Evolutionary conservation across 768 basidiomycete species (phyloP).

Genomic region (Suillus spraguei): DNA sequence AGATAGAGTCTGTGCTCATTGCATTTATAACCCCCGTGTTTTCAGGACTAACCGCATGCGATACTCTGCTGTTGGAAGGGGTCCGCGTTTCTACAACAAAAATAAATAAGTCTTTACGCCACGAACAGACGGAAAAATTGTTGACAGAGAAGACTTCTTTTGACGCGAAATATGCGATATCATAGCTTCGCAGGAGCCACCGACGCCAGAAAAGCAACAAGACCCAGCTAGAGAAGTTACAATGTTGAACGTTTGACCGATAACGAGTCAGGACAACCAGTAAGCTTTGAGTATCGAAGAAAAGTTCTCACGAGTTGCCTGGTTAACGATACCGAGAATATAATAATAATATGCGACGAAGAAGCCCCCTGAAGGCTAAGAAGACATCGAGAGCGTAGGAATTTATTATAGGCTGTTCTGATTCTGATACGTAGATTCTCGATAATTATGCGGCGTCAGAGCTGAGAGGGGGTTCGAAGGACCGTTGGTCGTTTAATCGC

Average conservation of each 20-base stretch:
- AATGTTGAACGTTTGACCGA: neutral
- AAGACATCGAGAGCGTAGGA: constrained; percentile 84
- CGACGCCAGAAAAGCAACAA: constrained; percentile 12
- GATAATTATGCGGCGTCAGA: constrained; percentile 79
- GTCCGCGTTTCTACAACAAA: neutral
- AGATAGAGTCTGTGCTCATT: neutral
- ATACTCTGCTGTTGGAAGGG: neutral
- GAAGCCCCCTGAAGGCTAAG: constrained; percentile 92
- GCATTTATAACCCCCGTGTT: neutral
- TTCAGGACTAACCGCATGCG: neutral
- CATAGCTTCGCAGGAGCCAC: neutral
- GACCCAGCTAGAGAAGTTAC: constrained; percentile 8
- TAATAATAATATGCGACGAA: constrained; percentile 88
- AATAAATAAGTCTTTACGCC: neutral
- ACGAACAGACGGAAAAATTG: neutral
- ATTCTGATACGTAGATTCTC: constrained; percentile 62
- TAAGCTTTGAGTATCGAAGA: constrained; percentile 13
- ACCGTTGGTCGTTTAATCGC: too few relatives aligned
- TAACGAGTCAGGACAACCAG: neutral
- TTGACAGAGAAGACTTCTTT: constrained; percentile 1
- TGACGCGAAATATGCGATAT: neutral
- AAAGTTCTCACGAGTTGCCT: constrained; percentile 22
- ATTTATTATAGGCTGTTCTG: neutral
- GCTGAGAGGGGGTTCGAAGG: too few relatives aligned
- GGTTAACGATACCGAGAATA: constrained; percentile 86